These are phyloP conservation scores for Whalleya microplaca DNA, from an alignment of 2,329 filamentous ascomycete genomes.

Conservation along the genomic window DNA sequence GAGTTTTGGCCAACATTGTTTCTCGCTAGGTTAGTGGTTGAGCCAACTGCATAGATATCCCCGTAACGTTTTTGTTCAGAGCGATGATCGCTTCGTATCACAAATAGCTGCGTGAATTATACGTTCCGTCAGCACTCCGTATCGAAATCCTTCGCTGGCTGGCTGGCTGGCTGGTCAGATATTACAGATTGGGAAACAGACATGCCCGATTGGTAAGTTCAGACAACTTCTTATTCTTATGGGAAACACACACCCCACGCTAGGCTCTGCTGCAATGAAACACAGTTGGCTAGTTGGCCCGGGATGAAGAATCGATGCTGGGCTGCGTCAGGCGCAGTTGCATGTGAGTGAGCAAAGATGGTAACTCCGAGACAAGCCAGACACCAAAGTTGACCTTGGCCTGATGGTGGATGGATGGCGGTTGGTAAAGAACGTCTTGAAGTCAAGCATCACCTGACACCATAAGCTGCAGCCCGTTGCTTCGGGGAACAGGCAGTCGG, in stretches of 20 bases:
- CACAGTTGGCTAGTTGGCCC: constrained; percentile 11
- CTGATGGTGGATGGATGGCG: background rate
- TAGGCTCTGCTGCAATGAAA: constrained; percentile 19
- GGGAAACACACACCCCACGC: constrained; percentile 25
- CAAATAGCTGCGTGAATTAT: constrained; percentile 16
- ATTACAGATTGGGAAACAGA: constrained; percentile 5
- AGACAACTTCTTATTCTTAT: constrained; percentile 6
- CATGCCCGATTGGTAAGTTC: constrained; percentile 13
- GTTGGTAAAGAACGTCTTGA: background rate
- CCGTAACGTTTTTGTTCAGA: constrained; percentile 7
- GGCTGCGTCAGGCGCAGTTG: constrained; percentile 19
- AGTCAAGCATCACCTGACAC: constrained; percentile 19
- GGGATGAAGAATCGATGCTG: constrained; percentile 8
- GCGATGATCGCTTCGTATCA: constrained; percentile 17
- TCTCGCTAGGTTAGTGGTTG: constrained; percentile 12
- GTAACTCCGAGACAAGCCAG: background rate
- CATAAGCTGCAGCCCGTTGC: constrained; percentile 23
- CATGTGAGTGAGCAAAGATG: constrained; percentile 1
- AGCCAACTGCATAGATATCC: constrained; percentile 27
- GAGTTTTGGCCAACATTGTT: constrained; percentile 7
- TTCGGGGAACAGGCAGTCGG: constrained; percentile 4
- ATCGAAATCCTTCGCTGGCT: constrained; percentile 13
- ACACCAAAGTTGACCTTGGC: background rate
- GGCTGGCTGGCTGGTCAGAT: constrained; percentile 15
- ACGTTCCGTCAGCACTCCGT: constrained; percentile 13